phyloP scores from a whole-genome alignment of 176 grass and related monocot genomes.

The Eleusine indica region DNA sequence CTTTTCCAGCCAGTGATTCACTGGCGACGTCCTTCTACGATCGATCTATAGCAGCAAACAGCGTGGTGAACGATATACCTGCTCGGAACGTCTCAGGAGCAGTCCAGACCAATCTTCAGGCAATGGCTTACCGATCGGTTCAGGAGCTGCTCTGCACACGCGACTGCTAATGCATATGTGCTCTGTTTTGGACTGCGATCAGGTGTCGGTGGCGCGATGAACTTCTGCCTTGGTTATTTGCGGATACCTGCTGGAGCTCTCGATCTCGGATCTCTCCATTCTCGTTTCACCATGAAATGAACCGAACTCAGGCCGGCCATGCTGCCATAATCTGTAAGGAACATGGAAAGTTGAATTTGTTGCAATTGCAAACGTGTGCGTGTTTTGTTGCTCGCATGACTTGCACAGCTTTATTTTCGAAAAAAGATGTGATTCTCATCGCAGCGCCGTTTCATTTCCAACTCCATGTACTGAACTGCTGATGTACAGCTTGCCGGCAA shows the following conservation, averaged over 20 bases:
- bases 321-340: background rate
- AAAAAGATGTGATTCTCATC: background rate
- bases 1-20: background rate
- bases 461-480: background rate
- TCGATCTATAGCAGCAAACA: background rate
- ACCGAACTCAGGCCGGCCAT: too few relatives aligned
- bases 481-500: background rate
- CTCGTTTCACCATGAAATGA: too few relatives aligned
- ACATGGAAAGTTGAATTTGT: too few relatives aligned
- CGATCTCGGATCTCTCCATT: too few relatives aligned
- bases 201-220: background rate
- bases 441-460: background rate
- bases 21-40: background rate
- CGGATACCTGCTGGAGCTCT: too few relatives aligned
- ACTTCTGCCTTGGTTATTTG: background rate
- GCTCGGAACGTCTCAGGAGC: background rate
- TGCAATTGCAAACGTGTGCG: background rate
- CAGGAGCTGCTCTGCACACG: background rate
- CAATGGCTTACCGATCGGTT: conserved; percentile 3
- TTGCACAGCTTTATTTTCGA: too few relatives aligned
- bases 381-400: background rate
- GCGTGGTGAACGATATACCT: background rate
- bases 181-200: background rate
- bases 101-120: background rate
- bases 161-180: too few relatives aligned